A percentile compares a stretch with the other conserved stretches of the same genome.
These are phyloP conservation scores for Podaxis rugospora DNA, from an alignment of 768 basidiomycete genomes.

Conservation along the genomic window DNA sequence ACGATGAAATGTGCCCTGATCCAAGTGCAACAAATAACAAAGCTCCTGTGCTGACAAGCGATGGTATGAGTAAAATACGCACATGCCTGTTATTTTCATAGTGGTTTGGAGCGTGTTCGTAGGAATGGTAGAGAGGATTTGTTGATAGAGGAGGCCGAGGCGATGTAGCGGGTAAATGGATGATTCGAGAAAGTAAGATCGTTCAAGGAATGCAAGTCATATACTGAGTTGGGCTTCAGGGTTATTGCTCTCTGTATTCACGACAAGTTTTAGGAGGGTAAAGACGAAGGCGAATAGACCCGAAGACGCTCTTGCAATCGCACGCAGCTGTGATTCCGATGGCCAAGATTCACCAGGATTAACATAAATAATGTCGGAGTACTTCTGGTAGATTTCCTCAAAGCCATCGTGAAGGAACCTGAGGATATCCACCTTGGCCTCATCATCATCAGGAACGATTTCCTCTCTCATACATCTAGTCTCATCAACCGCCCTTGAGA, in stretches of 20 bases:
- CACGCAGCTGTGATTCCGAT: neutral
- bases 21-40: neutral
- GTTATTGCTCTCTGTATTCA: neutral
- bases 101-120: neutral
- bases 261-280: neutral
- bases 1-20: neutral
- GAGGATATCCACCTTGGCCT: neutral
- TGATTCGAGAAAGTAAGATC: neutral
- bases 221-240: neutral
- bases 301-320: neutral
- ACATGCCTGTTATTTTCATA: neutral
- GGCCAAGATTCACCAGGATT: neutral
- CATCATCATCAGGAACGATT: neutral
- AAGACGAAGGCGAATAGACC: neutral
- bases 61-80: neutral
- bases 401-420: neutral
- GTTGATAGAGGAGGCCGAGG: neutral
- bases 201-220: neutral
- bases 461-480: neutral
- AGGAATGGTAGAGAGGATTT: neutral
- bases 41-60: neutral
- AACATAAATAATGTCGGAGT: neutral
- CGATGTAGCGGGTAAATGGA: neutral
- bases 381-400: neutral
- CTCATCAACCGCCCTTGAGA: neutral